phyloP scores from a whole-genome alignment of 116 monocot genomes.

The Zostera marina region DNA sequence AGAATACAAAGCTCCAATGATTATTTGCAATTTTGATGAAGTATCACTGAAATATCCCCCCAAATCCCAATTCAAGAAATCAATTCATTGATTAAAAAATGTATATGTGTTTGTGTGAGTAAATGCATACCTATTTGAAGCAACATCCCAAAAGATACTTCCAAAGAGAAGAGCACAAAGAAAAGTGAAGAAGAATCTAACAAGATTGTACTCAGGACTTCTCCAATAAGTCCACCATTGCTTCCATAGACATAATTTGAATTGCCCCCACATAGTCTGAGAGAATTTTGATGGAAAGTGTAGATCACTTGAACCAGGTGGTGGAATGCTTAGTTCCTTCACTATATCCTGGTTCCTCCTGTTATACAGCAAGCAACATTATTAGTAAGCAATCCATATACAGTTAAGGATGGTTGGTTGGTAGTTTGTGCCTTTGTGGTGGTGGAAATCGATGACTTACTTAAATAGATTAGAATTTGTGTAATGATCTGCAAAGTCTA shows the following conservation, averaged over 20 bases:
- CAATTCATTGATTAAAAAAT: not conserved
- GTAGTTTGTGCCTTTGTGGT: too few relatives aligned
- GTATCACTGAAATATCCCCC: constrained; percentile 3
- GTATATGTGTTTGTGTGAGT: too few relatives aligned
- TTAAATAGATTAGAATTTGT: constrained; percentile 26
- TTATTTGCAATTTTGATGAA: constrained; percentile 4
- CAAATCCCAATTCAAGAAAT: too few relatives aligned
- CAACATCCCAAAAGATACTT: constrained; percentile 56
- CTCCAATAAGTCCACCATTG: constrained; percentile 55
- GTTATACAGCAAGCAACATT: not conserved
- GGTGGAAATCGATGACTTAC: constrained; percentile 21
- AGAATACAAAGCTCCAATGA: constrained; percentile 20
- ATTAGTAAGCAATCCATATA: not conserved
- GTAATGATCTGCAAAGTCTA: constrained; percentile 58
- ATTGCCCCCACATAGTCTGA: constrained; percentile 24
- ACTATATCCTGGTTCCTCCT: constrained; percentile 26
- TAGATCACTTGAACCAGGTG: constrained; percentile 23
- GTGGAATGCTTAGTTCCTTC: constrained; percentile 17
- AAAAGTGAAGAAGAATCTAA: constrained; percentile 34
- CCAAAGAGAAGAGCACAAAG: constrained; percentile 35
- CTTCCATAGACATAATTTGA: constrained; percentile 48
- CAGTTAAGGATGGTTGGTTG: too few relatives aligned
- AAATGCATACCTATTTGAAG: constrained; percentile 17
- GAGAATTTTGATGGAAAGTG: constrained; percentile 39
- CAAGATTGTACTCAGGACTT: constrained; percentile 45